phyloP scores from a whole-genome alignment of 129 eudicot genomes.

The Apium graveolens region DNA sequence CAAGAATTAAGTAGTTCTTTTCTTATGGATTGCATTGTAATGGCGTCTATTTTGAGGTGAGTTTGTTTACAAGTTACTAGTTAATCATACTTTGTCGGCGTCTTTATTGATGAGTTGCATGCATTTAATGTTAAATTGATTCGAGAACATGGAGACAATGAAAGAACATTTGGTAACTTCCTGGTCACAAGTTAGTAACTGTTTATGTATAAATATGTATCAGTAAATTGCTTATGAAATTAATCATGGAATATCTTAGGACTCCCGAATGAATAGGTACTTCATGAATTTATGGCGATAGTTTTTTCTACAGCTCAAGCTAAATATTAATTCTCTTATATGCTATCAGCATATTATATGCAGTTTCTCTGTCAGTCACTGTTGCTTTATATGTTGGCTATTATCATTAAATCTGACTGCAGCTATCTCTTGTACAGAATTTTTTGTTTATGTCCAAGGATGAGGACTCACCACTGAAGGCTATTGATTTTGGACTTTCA shows the following conservation, averaged over 20 bases:
- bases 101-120: neutral
- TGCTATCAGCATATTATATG: neutral
- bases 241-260: neutral
- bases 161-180: neutral
- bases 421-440: conserved; percentile 47
- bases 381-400: neutral
- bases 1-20: neutral
- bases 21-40: neutral
- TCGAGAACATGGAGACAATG: neutral
- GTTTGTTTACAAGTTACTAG: neutral
- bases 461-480: conserved; percentile 72
- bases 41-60: neutral
- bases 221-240: neutral
- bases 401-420: neutral
- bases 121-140: neutral
- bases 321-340: neutral
- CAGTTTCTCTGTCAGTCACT: neutral
- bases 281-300: neutral
- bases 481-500: conserved; percentile 94
- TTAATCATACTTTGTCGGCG: neutral
- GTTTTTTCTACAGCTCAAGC: neutral
- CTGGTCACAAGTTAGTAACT: neutral
- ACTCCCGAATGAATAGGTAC: neutral
- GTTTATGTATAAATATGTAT: neutral
- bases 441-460: conserved; percentile 83